Evolutionary conservation across 1,284 basidiomycete genomes (phyloP).

Genomic region (Pseudozyma flocculosa): DNA sequence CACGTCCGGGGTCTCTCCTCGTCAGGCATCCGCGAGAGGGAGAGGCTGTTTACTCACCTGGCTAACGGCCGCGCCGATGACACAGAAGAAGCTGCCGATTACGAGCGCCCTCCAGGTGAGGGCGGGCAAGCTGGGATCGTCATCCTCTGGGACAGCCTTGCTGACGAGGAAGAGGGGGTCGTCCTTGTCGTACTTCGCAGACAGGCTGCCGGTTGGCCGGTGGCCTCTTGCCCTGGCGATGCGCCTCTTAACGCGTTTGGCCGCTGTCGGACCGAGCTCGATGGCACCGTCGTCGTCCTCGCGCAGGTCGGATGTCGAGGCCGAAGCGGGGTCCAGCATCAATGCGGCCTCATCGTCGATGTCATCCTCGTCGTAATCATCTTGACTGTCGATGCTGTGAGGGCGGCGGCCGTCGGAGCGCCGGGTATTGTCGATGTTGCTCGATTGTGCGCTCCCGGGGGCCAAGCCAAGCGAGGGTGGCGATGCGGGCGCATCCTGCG

Average conservation of each 20-base stretch:
- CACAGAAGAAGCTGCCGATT: constrained; percentile 63
- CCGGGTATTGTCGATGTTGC: too few relatives aligned
- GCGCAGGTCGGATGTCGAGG: constrained; percentile 1
- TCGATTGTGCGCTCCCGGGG: too few relatives aligned
- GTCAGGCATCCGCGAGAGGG: too few relatives aligned
- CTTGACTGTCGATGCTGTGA: neutral
- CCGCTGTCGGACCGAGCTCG: neutral
- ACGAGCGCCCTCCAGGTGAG: constrained; percentile 63
- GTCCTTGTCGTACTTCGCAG: constrained; percentile 44
- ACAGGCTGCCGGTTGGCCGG: constrained; percentile 14
- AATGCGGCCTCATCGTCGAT: constrained; percentile 26
- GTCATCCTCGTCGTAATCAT: constrained; percentile 12
- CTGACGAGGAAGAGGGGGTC: constrained; percentile 44
- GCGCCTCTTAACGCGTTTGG: constrained; percentile 1
- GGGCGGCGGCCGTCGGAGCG: too few relatives aligned
- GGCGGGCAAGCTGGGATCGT: constrained; percentile 63
- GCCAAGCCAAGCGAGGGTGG: too few relatives aligned
- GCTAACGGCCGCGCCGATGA: constrained; percentile 62
- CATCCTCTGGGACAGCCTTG: constrained; percentile 62
- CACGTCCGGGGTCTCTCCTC: too few relatives aligned
- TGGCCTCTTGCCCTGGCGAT: constrained; percentile 11
- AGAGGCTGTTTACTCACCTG: constrained; percentile 24
- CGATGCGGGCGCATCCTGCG: too few relatives aligned
- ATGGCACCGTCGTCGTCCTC: constrained; percentile 18
- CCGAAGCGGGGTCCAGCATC: constrained; percentile 34